These are phyloP conservation scores for Exophiala alcalophila DNA, from an alignment of 2,329 filamentous ascomycete genomes.

Conservation along the genomic window DNA sequence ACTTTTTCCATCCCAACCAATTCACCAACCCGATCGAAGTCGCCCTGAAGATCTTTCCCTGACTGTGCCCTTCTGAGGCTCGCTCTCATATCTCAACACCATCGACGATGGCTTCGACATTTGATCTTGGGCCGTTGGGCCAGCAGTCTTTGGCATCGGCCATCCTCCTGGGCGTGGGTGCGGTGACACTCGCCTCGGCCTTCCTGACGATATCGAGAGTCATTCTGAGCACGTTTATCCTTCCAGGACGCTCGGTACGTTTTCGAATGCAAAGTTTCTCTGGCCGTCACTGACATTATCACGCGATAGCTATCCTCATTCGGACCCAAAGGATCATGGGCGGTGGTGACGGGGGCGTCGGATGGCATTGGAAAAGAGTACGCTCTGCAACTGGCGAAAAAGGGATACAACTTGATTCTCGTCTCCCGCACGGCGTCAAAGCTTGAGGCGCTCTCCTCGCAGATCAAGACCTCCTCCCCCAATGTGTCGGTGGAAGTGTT, in stretches of 20 bases:
- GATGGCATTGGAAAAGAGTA: conserved; percentile 98
- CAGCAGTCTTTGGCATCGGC: conserved; percentile 25
- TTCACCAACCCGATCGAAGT: too few relatives aligned
- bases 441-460: conserved; percentile 70
- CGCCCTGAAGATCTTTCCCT: too few relatives aligned
- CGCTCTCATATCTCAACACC: not conserved
- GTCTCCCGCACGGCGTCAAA: conserved; percentile 95
- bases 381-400: conserved; percentile 79
- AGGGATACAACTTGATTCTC: conserved; percentile 92
- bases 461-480: conserved; percentile 69
- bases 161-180: conserved; percentile 50
- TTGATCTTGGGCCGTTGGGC: conserved; percentile 26
- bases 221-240: conserved; percentile 65
- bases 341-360: conserved; percentile 88
- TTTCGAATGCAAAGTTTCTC: not conserved
- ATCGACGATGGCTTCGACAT: conserved; percentile 2
- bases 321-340: conserved; percentile 89
- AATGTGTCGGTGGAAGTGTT: conserved; percentile 71
- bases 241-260: conserved; percentile 53
- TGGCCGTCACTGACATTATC: conserved; percentile 21
- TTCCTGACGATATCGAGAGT: conserved; percentile 59
- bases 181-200: conserved; percentile 57
- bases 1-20: too few relatives aligned
- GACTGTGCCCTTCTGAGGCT: too few relatives aligned
- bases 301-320: conserved; percentile 73